These are phyloP conservation scores for Colletotrichum musicola DNA, from an alignment of 2,329 filamentous ascomycete species.

Conservation along the genomic window DNA sequence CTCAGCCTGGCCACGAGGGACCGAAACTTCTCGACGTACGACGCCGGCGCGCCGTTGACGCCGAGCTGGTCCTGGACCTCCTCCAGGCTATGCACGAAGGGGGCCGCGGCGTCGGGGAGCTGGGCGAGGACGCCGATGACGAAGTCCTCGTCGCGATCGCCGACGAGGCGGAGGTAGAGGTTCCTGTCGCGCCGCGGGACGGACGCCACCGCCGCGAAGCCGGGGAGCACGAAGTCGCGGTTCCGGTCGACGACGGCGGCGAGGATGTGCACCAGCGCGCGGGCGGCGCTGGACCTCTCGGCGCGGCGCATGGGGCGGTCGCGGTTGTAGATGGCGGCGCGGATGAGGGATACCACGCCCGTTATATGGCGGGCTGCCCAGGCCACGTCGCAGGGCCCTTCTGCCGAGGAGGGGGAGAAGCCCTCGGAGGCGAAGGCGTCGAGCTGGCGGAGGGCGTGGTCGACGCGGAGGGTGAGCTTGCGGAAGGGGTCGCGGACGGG, in stretches of 20 bases:
- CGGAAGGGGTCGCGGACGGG: constrained; percentile 61
- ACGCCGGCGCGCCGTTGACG: constrained; percentile 48
- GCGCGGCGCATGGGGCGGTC: constrained; percentile 51
- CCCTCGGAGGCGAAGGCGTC: constrained; percentile 47
- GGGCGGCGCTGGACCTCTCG: constrained; percentile 60
- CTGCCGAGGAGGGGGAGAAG: constrained; percentile 33
- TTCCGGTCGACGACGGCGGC: constrained; percentile 57
- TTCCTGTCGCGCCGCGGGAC: constrained; percentile 52
- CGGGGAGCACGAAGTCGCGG: constrained; percentile 49
- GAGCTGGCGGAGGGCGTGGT: constrained; percentile 60
- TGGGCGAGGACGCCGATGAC: constrained; percentile 57
- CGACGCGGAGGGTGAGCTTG: constrained; percentile 61
- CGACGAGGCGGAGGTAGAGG: constrained; percentile 62
- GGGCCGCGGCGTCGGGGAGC: constrained; percentile 56
- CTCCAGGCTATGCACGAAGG: constrained; percentile 56
- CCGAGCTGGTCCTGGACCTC: constrained; percentile 49
- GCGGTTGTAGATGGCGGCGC: constrained; percentile 54
- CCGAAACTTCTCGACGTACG: constrained; percentile 53
- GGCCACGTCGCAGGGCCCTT: constrained; percentile 54
- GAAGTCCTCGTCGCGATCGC: constrained; percentile 58
- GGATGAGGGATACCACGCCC: constrained; percentile 57
- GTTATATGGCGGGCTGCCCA: constrained; percentile 65
- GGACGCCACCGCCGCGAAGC: constrained; percentile 29
- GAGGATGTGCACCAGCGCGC: constrained; percentile 62
- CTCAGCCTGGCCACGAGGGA: constrained; percentile 48